Conservation (phyloP, 2,329 filamentous ascomycete species). For the Colletotrichum liriopes region DNA sequence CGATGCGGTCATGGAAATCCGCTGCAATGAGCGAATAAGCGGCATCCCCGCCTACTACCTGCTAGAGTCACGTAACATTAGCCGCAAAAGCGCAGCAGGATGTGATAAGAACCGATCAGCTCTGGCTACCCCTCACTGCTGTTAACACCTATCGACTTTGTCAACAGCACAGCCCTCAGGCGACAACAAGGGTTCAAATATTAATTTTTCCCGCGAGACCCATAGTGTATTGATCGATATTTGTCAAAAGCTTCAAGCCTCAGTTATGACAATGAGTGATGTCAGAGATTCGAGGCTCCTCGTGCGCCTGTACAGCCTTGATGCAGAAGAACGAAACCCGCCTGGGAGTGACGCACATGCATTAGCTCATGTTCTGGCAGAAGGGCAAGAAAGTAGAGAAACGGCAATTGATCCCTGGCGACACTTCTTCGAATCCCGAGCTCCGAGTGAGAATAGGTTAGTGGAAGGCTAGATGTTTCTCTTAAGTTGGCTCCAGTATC, state of each 20-base stretch:
- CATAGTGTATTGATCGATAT: no score
- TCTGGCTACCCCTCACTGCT: neutral
- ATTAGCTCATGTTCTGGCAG: conserved; percentile 27
- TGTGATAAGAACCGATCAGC: neutral
- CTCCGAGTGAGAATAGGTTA: neutral
- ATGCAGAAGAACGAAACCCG: conserved; percentile 31
- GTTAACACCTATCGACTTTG: neutral
- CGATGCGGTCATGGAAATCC: neutral
- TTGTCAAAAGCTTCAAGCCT: no score
- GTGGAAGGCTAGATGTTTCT: neutral
- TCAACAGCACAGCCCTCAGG: neutral
- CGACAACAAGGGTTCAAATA: neutral
- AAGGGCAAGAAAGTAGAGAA: conserved; percentile 11
- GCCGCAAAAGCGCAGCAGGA: neutral
- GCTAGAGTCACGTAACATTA: neutral
- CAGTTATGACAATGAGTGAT: neutral
- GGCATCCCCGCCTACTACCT: neutral
- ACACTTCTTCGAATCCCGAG: conserved; percentile 37
- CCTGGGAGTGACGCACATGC: neutral
- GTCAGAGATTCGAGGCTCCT: neutral
- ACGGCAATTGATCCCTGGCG: conserved; percentile 38
- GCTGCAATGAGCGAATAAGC: neutral
- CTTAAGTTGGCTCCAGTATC: no score
- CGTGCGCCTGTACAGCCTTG: conserved; percentile 23
- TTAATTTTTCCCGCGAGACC: neutral